These are phyloP conservation scores for Priceomyces medius DNA, from an alignment of 805 yeast species.

Conservation along the genomic window DNA sequence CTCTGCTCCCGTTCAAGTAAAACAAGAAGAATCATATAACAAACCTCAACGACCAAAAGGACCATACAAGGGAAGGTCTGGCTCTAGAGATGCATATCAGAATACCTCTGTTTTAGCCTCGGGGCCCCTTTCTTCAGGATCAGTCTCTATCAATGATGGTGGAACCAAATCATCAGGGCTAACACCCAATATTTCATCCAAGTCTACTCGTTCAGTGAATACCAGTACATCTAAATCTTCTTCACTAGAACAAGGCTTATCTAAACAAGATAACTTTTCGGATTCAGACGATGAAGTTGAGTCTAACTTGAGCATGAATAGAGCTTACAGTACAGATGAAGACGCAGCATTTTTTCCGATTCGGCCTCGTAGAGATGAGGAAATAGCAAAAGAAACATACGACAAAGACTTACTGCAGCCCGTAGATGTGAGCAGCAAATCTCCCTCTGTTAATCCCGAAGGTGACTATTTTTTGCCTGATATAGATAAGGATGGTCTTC, in stretches of 20 bases:
- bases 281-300: conserved; percentile 44
- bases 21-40: conserved; percentile 29
- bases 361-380: conserved; percentile 58
- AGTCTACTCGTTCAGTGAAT: conserved; percentile 20
- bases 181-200: background rate
- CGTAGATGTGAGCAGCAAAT: conserved; percentile 7
- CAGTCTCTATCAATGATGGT: conserved; percentile 36
- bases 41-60: conserved; percentile 29
- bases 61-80: conserved; percentile 33
- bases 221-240: conserved; percentile 10
- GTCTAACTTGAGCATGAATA: conserved; percentile 62
- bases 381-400: conserved; percentile 7
- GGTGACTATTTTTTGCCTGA: conserved; percentile 13
- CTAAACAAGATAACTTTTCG: conserved; percentile 8
- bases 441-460: conserved; percentile 8
- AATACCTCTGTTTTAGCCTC: conserved; percentile 66
- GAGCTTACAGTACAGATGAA: conserved; percentile 51
- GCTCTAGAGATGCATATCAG: conserved; percentile 34
- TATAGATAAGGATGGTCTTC: conserved; percentile 29
- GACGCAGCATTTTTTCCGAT: conserved; percentile 67
- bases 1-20: conserved; percentile 55
- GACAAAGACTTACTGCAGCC: conserved; percentile 3
- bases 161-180: background rate
- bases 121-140: conserved; percentile 73
- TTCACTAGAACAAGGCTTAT: background rate